phyloP scores from a whole-genome alignment of 1,284 basidiomycete genomes.

The Cystobasidium sp. region DNA sequence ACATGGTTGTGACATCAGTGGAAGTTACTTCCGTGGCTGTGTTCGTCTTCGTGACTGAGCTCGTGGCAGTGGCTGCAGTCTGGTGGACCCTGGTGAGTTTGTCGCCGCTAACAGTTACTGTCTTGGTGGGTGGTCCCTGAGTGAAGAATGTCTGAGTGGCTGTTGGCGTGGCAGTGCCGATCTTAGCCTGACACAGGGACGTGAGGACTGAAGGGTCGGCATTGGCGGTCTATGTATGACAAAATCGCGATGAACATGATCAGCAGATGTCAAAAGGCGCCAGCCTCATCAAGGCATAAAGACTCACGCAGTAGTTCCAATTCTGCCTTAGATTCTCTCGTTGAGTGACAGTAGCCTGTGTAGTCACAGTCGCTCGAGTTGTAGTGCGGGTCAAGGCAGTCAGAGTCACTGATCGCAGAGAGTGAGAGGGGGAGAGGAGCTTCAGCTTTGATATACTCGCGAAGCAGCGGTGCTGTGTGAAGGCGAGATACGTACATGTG shows the following conservation, averaged over 20 bases:
- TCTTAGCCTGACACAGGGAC: constrained; percentile 12
- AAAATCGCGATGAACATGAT: neutral
- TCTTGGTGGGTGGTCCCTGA: constrained; percentile 17
- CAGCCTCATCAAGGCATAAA: neutral
- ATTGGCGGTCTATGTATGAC: constrained; percentile 14
- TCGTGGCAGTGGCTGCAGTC: constrained; percentile 27
- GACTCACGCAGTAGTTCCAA: constrained; percentile 27
- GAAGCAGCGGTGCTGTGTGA: neutral
- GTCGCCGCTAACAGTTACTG: constrained; percentile 15
- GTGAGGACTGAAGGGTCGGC: constrained; percentile 21
- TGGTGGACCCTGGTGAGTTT: constrained; percentile 24
- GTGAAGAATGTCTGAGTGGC: constrained; percentile 21
- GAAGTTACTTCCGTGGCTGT: constrained; percentile 19
- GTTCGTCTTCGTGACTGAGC: constrained; percentile 9
- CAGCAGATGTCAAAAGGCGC: neutral
- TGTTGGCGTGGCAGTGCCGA: constrained; percentile 27
- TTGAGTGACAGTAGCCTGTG: constrained; percentile 20
- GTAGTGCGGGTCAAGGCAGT: constrained; percentile 13
- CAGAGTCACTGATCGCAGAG: neutral
- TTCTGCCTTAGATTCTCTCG: constrained; percentile 18
- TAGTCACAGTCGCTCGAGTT: constrained; percentile 17
- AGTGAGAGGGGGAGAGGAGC: constrained; percentile 2
- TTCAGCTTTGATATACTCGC: neutral
- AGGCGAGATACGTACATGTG: neutral
- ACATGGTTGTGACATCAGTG: constrained; percentile 14